Base-by-base conservation (phyloP, 495 filamentous ascomycete genomes). In the Parmelia sp. region DNA sequence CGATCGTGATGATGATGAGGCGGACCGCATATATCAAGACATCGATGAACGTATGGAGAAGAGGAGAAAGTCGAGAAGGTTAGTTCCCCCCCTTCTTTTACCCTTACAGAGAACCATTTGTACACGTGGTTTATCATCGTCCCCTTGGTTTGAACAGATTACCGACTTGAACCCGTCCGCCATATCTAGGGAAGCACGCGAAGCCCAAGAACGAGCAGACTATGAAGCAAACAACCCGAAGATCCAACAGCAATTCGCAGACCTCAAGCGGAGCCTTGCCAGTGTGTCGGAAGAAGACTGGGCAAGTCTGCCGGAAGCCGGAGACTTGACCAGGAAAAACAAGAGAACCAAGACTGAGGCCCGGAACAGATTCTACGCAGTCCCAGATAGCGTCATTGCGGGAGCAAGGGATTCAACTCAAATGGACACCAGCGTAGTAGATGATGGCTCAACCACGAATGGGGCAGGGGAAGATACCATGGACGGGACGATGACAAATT, bases 201-300 rank as follows among this genome's bases (percentile, higher is more conserved):
- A 97, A 77, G 79, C 87, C 71, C 83, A 89, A 78, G 92, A 97
- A 78, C 86, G 82, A 75, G 90, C 94, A 69, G 92, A 97, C 61
- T 96, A 96, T 82, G 95, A 99, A 75, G 84, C 86, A 53, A 90
- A 96, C 72, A 97, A 97, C 73, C 94, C 94, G 7, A 99, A 97
- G 75, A 97, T 99, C 60, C 91, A 96, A 76, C 92, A 97, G 69
- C 94, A 97, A 73, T 99, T 99, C 72, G 92, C 92, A 73, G 95
- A 96, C 68, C 79, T 97, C 55, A 99, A 97, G 75, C 82, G 95
- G 70, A 90, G 89, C 3, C 81, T 99, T 31, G 89, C 88, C 40
- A 88, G 86, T 21, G 87, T 99, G 58, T 90, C 88, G 62, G 94
- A 97, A 76, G 93, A 97, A 60, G 92, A 97, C 66, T 99, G 94